Evolutionary conservation across 108 stramenopile genomes (phyloP).

Genomic region (Nannochloropsis gaditana): DNA sequence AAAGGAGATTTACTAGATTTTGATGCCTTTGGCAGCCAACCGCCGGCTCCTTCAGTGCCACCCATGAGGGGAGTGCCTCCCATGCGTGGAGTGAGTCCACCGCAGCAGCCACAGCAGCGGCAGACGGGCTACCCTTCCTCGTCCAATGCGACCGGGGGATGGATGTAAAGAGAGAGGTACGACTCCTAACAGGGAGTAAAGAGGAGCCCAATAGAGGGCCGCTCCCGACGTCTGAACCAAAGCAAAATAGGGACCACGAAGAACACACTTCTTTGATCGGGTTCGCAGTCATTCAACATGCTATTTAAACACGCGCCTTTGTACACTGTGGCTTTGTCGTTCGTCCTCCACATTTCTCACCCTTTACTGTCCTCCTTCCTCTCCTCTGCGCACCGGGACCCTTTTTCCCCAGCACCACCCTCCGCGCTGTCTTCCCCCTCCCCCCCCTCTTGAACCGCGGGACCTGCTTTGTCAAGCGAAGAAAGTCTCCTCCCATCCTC

Average conservation of each 20-base stretch:
- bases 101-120: not conserved
- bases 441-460: not conserved
- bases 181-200: not conserved
- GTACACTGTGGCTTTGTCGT: not conserved
- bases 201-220: too few species aligned
- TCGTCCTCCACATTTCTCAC: not conserved
- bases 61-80: not conserved
- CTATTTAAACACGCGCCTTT: too few species aligned
- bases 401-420: not conserved
- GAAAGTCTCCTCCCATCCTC: not conserved
- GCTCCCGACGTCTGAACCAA: too few species aligned
- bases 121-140: constrained; percentile 3
- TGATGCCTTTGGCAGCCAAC: constrained; percentile 17
- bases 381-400: not conserved
- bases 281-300: too few species aligned
- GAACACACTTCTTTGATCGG: too few species aligned
- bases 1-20: not conserved
- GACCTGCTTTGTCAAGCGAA: too few species aligned
- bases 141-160: not conserved
- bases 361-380: not conserved
- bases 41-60: not conserved
- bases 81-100: not conserved
- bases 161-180: not conserved
- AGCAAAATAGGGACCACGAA: too few species aligned
- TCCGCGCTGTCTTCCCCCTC: not conserved